Conservation (phyloP, 2,329 filamentous ascomycete species). For the Cordyceps cicadae region DNA sequence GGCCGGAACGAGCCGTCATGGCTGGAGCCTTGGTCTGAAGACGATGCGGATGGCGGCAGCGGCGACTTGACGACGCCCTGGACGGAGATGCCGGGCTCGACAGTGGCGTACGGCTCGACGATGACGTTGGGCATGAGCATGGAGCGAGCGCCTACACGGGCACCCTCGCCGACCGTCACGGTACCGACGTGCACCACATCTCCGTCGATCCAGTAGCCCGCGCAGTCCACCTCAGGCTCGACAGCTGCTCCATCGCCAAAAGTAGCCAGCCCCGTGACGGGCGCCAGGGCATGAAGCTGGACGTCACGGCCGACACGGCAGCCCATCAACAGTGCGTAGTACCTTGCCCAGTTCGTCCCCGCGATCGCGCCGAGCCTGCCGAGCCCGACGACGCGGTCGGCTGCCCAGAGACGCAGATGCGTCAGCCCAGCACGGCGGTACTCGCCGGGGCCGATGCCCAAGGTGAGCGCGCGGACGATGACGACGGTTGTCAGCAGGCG, state of each 20-base stretch:
- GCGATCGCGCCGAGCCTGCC: slow-evolving; percentile 10
- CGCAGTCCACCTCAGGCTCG: slow-evolving; percentile 17
- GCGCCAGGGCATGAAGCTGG: slow-evolving; percentile 16
- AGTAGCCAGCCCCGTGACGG: slow-evolving; percentile 15
- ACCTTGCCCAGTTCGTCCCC: slow-evolving; percentile 15
- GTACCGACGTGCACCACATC: slow-evolving; percentile 16
- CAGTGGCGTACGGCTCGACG: slow-evolving; percentile 14
- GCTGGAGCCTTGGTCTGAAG: background rate
- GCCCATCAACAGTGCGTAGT: slow-evolving; percentile 16
- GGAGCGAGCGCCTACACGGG: slow-evolving; percentile 15
- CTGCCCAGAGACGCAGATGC: slow-evolving; percentile 16
- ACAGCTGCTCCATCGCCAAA: slow-evolving; percentile 16
- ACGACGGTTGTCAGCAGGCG: slow-evolving; percentile 14
- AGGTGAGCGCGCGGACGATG: slow-evolving; percentile 10
- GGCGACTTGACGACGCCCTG: slow-evolving; percentile 12
- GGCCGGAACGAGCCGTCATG: background rate
- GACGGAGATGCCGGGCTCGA: slow-evolving; percentile 14
- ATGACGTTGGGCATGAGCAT: slow-evolving; percentile 16
- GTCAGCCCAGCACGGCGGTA: slow-evolving; percentile 15
- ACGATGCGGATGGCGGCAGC: slow-evolving; percentile 1
- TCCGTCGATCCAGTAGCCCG: slow-evolving; percentile 19
- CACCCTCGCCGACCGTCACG: slow-evolving; percentile 14
- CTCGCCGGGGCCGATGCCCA: slow-evolving; percentile 14
- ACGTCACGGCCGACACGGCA: slow-evolving; percentile 15
- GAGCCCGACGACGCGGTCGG: slow-evolving; percentile 13